A percentile compares a stretch with the other conserved stretches of the same genome.
Evolutionary conservation across 148 eudicot genomes (phyloP).

Genomic region (Vaccinium darrowii): DNA sequence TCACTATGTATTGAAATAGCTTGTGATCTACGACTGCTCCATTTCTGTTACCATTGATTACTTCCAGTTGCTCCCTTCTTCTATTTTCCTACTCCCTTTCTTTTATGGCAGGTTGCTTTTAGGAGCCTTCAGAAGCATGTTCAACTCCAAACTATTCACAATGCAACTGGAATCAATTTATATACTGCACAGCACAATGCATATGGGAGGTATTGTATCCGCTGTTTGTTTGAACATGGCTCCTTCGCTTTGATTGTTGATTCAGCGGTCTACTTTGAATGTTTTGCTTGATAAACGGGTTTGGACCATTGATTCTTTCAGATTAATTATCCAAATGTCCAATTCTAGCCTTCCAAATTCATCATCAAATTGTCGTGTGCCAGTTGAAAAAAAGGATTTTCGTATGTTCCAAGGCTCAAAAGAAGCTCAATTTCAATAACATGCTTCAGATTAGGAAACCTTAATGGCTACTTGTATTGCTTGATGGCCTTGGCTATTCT

Average conservation of each 20-base stretch:
- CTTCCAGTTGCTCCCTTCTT: not conserved
- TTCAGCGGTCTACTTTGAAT: not conserved
- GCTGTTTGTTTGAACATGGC: not conserved
- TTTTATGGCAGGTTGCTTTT: constrained; percentile 6
- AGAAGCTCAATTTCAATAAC: too few species aligned
- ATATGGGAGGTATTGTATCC: constrained; percentile 13
- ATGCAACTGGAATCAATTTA: constrained; percentile 3
- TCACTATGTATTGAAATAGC: not conserved
- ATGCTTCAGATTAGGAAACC: not conserved
- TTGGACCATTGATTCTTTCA: not conserved
- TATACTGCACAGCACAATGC: not conserved
- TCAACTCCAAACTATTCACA: constrained; percentile 1
- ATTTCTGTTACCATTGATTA: not conserved
- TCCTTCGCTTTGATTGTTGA: constrained; percentile 1
- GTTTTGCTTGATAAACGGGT: not conserved
- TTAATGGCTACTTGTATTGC: not conserved
- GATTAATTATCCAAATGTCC: not conserved
- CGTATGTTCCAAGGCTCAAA: not conserved
- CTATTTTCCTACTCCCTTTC: not conserved
- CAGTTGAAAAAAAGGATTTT: not conserved
- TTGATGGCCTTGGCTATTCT: not conserved
- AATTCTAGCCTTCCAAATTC: not conserved
- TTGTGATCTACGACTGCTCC: not conserved
- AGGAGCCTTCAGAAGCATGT: constrained; percentile 21
- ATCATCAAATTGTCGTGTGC: not conserved